These are phyloP conservation scores for Pleurotus eryngii DNA, from an alignment of 768 basidiomycete genomes.

Conservation along the genomic window DNA sequence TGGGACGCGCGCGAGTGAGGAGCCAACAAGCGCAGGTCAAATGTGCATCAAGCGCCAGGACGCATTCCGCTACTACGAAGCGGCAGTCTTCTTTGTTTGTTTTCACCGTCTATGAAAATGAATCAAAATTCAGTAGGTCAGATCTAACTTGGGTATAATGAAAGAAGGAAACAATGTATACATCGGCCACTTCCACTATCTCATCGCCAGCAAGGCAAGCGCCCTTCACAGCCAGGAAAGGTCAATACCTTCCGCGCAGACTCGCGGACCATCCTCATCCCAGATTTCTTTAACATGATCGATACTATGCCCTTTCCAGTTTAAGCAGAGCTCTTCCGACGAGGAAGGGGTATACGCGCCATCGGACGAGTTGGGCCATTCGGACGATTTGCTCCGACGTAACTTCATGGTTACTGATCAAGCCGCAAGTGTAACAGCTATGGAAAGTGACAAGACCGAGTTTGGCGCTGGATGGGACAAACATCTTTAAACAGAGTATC, in stretches of 20 bases:
- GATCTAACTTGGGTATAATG: too few relatives aligned
- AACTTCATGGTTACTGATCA: not conserved
- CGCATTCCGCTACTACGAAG: not conserved
- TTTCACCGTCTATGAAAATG: not conserved
- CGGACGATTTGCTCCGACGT: not conserved
- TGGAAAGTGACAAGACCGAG: not conserved
- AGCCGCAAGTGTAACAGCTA: not conserved
- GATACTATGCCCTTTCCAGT: slow-evolving; percentile 3
- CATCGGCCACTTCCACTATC: slow-evolving; percentile 3
- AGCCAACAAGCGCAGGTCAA: slow-evolving; percentile 5
- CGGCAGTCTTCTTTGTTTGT: slow-evolving; percentile 7
- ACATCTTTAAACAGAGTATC: too few relatives aligned
- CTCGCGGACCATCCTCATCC: slow-evolving; percentile 1
- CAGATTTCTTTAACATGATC: slow-evolving; percentile 6
- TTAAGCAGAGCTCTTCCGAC: not conserved
- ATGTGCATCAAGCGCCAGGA: slow-evolving; percentile 7
- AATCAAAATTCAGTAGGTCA: not conserved
- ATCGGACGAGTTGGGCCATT: not conserved
- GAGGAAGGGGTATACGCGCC: slow-evolving; percentile 1
- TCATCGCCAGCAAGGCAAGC: slow-evolving; percentile 3
- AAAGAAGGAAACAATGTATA: not conserved
- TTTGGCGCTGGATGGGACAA: too few relatives aligned
- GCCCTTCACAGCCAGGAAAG: slow-evolving; percentile 5
- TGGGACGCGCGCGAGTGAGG: slow-evolving; percentile 1
- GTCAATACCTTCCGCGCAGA: slow-evolving; percentile 6